Percentiles rank a stretch among this genome's conserved stretches.
phyloP scores from a whole-genome alignment of 1,139 yeast genomes.

The Magnusiomyces suaveolens region DNA sequence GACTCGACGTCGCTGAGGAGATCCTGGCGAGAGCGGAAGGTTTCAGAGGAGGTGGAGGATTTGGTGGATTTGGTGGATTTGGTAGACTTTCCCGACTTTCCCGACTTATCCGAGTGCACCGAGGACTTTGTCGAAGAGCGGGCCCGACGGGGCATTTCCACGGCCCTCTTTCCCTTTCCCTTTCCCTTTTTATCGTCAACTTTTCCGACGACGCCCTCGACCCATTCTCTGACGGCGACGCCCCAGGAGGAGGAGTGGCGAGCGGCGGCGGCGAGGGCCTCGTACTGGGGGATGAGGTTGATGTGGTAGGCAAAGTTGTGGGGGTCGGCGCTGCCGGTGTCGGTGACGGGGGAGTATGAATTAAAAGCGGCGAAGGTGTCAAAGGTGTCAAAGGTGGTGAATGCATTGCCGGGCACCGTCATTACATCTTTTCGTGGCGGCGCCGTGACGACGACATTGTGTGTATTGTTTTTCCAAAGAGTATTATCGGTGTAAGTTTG shows the following conservation, averaged over 20 bases:
- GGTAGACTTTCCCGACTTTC: neutral
- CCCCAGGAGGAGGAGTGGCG: neutral
- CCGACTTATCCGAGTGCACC: neutral
- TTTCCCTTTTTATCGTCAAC: neutral
- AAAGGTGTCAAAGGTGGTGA: too few relatives aligned
- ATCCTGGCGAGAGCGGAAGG: slow-evolving; percentile 1
- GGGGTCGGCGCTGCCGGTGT: neutral
- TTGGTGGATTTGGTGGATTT: neutral
- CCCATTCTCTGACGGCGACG: neutral
- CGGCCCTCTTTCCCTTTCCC: neutral
- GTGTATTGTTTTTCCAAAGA: too few relatives aligned
- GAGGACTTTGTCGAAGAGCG: slow-evolving; percentile 1
- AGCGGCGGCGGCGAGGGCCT: neutral
- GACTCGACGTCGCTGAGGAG: slow-evolving; percentile 1
- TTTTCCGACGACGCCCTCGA: neutral
- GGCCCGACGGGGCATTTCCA: neutral
- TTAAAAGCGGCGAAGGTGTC: too few relatives aligned
- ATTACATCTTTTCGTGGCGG: too few relatives aligned
- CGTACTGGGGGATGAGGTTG: neutral
- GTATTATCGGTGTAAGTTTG: too few relatives aligned
- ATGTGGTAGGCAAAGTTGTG: neutral
- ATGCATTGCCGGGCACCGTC: too few relatives aligned
- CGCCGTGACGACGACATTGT: too few relatives aligned
- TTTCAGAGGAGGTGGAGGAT: slow-evolving; percentile 1
- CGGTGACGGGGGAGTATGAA: too few relatives aligned